phyloP scores from a whole-genome alignment of 768 basidiomycete species.

The Russula brevipes region DNA sequence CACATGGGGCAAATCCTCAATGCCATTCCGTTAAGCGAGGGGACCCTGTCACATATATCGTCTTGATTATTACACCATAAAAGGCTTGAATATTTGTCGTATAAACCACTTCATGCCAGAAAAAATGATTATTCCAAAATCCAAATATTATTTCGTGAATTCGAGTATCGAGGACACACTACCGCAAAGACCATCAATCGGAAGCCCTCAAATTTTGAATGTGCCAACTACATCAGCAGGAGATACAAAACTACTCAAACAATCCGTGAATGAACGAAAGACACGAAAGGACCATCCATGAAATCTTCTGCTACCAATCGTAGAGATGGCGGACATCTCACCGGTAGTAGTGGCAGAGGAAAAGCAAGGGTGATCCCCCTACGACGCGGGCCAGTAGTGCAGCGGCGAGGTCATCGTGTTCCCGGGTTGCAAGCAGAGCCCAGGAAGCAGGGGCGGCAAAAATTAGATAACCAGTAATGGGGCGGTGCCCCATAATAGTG shows the following conservation, averaged over 20 bases:
- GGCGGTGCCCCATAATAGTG: conserved; percentile 34
- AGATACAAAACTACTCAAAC: too few relatives aligned
- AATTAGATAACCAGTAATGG: conserved; percentile 33
- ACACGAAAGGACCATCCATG: not conserved
- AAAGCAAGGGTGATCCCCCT: conserved; percentile 12
- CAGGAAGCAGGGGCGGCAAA: conserved; percentile 29
- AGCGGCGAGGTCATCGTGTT: conserved; percentile 25
- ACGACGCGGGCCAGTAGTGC: conserved; percentile 25
- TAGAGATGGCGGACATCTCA: not conserved
- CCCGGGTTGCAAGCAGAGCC: conserved; percentile 25
- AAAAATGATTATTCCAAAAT: too few relatives aligned
- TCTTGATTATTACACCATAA: not conserved
- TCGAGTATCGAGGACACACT: too few relatives aligned
- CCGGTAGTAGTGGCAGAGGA: not conserved
- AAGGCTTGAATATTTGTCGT: too few relatives aligned
- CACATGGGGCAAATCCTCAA: conserved; percentile 13
- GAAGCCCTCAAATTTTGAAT: too few relatives aligned
- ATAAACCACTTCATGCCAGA: too few relatives aligned
- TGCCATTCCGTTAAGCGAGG: not conserved
- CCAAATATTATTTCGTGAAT: too few relatives aligned
- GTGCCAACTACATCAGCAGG: too few relatives aligned
- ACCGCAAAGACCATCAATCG: too few relatives aligned
- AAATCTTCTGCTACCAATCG: conserved; percentile 6
- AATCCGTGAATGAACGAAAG: too few relatives aligned
- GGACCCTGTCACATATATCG: not conserved